Evolutionary conservation across 257 asterid species (phyloP).

Genomic region (Verbascum thapsus): DNA sequence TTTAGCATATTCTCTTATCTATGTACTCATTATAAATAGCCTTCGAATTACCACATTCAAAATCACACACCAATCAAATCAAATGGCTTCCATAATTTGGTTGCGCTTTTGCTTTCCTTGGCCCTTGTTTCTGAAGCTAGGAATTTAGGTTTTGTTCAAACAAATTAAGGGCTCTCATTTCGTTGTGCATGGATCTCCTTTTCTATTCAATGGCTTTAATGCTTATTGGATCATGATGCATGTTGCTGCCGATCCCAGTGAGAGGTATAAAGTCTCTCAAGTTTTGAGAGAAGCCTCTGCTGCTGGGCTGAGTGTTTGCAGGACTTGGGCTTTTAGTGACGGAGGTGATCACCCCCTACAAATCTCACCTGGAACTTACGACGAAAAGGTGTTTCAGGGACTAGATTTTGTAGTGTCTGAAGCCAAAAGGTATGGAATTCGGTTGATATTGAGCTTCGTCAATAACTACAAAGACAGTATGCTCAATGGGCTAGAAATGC

Average conservation of each 20-base stretch:
- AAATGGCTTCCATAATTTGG: constrained; percentile 18
- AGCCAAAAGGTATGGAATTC: constrained; percentile 58
- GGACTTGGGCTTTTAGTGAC: constrained; percentile 81
- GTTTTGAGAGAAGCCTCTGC: constrained; percentile 58
- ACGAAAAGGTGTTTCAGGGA: constrained; percentile 81
- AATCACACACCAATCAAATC: constrained; percentile 18
- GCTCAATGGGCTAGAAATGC: constrained; percentile 62
- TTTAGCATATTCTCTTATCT: constrained; percentile 32
- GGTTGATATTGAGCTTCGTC: constrained; percentile 60
- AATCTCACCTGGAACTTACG: constrained; percentile 63
- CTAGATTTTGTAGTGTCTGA: constrained; percentile 70
- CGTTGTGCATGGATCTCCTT: constrained; percentile 54
- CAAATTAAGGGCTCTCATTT: constrained; percentile 51
- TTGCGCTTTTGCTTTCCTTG: constrained; percentile 20
- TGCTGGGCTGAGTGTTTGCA: constrained; percentile 60
- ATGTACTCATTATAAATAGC: constrained; percentile 42
- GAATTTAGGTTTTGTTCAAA: constrained; percentile 40
- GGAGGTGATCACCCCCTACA: constrained; percentile 59
- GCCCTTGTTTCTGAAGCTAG: constrained; percentile 30
- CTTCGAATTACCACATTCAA: constrained; percentile 20
- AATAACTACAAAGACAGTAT: constrained; percentile 70
- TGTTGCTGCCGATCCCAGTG: constrained; percentile 50
- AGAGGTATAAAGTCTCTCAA: constrained; percentile 55
- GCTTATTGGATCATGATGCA: constrained; percentile 85
- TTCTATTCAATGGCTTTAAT: constrained; percentile 75